These are phyloP conservation scores for Heliamphora pulchella DNA, from an alignment of 179 eudicot genomes.

Conservation along the genomic window DNA sequence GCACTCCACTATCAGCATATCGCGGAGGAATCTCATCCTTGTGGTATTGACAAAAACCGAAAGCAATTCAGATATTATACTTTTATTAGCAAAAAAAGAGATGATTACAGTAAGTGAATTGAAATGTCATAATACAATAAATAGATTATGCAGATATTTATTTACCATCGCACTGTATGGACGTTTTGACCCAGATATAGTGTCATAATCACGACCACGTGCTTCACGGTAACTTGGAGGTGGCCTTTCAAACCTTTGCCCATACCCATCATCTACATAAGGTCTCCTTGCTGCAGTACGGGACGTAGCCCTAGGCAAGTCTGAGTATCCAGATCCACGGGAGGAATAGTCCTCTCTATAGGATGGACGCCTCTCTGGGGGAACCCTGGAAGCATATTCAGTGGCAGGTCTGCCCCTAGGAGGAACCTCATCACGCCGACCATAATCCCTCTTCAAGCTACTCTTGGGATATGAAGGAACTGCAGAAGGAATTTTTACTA, in stretches of 20 bases:
- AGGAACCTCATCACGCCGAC: slow-evolving; percentile 61
- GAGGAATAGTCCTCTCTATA: slow-evolving; percentile 70
- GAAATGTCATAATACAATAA: background rate
- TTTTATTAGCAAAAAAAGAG: background rate
- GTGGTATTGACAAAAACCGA: background rate
- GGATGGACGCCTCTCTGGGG: slow-evolving; percentile 62
- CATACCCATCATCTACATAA: slow-evolving; percentile 71
- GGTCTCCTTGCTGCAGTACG: slow-evolving; percentile 61
- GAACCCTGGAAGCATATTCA: slow-evolving; percentile 59
- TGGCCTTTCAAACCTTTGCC: slow-evolving; percentile 74
- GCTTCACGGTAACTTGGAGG: slow-evolving; percentile 78
- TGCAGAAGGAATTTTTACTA: slow-evolving; percentile 21
- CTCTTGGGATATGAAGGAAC: slow-evolving; percentile 73
- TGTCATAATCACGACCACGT: slow-evolving; percentile 72
- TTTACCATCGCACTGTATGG: slow-evolving; percentile 71
- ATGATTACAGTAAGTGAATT: background rate
- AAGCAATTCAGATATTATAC: background rate
- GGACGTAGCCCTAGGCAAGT: slow-evolving; percentile 55
- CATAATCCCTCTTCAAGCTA: slow-evolving; percentile 65
- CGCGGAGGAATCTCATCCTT: slow-evolving; percentile 84
- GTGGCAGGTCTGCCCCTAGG: slow-evolving; percentile 70
- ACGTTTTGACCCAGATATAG: slow-evolving; percentile 84
- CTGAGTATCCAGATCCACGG: slow-evolving; percentile 66
- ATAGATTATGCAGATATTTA: background rate
- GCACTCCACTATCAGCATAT: slow-evolving; percentile 60